Base-by-base conservation (phyloP, 257 asterid species). In the Solanum corneliomulleri region DNA sequence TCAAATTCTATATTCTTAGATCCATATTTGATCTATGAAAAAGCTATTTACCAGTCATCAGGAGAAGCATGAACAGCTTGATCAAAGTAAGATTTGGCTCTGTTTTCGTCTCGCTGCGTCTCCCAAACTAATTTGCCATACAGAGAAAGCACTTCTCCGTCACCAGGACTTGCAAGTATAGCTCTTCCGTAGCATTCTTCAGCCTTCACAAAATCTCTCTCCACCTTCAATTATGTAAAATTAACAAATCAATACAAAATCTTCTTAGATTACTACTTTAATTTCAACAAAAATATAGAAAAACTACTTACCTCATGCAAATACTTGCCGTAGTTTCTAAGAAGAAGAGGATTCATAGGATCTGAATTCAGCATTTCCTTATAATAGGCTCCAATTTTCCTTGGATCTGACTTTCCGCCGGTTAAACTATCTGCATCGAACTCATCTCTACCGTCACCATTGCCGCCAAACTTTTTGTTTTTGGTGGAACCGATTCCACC, bases 131-230 rank as follows among this genome's bases (percentile, higher is more conserved):
- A 68, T 27, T 89, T 92, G 13, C 94, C 98, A 68, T 94, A 94
- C 6, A 93, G 85, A 0, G 95, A 91, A 31, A 94, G 91, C 77
- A 94, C 88, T 86, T 95, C 97, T 81, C 95, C 98, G 25, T 94
- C 98, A 7, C 94, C 97, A 0, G 98, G 96, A 76, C 91, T 87
- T 0, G 95, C 95, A 87, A 95, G 69, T 49, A 95, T 94, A 42
- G 98, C 98, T 89, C 98, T 93, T 76, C 93, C 95, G 25, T 93
- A 94, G 62, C 87, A 95, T 81, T 93, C 96, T 80, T 94, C 95
- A 10, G 97, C 98, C 88, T 89, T 93, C 88, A 33, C 93, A 52
- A 49, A n/a, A 86, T 95, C 93, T 89, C 91, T 72, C 89, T 93
- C 96, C 87, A 94, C 98, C 98, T 94, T 77, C 31, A 39, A 39